Evolutionary conservation across 306 rosid species (phyloP), one percentile per base, ranked within the genome.

Genomic region (Malus sylvestris): DNA sequence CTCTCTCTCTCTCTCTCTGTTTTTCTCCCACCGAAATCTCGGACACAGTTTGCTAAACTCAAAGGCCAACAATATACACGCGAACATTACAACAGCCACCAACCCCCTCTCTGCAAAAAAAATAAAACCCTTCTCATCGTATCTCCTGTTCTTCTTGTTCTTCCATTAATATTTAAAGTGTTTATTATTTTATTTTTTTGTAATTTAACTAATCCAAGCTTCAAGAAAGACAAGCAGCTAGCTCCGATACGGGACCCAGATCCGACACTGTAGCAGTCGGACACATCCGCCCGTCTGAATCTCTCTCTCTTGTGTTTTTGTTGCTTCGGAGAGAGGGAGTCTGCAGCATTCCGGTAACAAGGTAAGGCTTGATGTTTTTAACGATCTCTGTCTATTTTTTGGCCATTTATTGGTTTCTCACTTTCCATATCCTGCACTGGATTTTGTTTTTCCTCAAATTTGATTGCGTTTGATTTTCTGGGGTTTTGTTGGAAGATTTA

Each of bases 11-110:
- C 82, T 20, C 27, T 23, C 57, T 30, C 73, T 40, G 5, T 12
- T 13, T 42, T 68, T 42, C 73, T 63, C 70, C 78, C 85, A 78
- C 81, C 85, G 67, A 85, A 85, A 75, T 82, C 86, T 73, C 78
- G 79, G 88, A 74, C 76, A 57, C 14, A 6, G 44, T 59, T 64
- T 69, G 72, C 72, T 74, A 76, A 78, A 62, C 42, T 14, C 77
- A 40, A 40, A 64, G 65, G 40, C 40, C 16, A 53, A 58, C 32
- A 23, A 46, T 14, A 12, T 5, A 46, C 4, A 46, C 25, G 27
- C 45, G 69, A 16, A 66, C 63, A 32, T 27, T 75, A 58, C n/a
- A 25, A 22, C 52, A 19, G 33, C 29, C 74, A 67, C 22, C 58
- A 27, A 38, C 19, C 13, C 10, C 7, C 33, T 14, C 49, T 57